Percentiles rank a stretch among this genome's conserved stretches.
Evolutionary conservation across 768 basidiomycete genomes (phyloP).

Genomic region (Dentipellis fragilis): DNA sequence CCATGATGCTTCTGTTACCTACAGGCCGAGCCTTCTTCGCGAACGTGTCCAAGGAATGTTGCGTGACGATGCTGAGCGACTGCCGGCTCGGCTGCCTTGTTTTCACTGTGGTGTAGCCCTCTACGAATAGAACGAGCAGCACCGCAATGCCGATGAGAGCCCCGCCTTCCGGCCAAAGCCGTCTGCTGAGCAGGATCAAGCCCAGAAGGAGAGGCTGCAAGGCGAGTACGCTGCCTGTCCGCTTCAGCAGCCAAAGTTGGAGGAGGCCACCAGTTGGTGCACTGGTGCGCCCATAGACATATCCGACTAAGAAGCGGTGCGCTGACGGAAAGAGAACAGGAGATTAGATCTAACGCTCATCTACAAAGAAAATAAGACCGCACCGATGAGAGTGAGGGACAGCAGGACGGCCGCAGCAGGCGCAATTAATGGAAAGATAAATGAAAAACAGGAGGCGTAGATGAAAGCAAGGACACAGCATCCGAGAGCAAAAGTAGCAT

Average conservation of each 20-base stretch:
- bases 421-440: conserved; percentile 70
- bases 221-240: conserved; percentile 59
- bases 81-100: conserved; percentile 36
- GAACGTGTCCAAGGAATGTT: conserved; percentile 49
- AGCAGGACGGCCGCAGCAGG: conserved; percentile 61
- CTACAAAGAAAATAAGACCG: conserved; percentile 15
- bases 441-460: conserved; percentile 61
- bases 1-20: conserved; percentile 22
- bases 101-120: conserved; percentile 43
- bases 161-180: conserved; percentile 65
- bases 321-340: conserved; percentile 29
- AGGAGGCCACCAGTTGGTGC: conserved; percentile 69
- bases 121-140: conserved; percentile 47
- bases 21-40: conserved; percentile 30
- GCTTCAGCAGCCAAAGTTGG: conserved; percentile 66
- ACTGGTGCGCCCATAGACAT: conserved; percentile 64
- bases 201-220: conserved; percentile 72
- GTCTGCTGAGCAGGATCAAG: conserved; percentile 55
- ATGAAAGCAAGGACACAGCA: conserved; percentile 59
- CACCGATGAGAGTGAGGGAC: conserved; percentile 57
- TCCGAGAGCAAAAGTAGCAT: conserved; percentile 57
- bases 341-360: not conserved
- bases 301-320: conserved; percentile 72
- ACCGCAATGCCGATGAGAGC: conserved; percentile 48
- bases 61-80: conserved; percentile 45